Percentiles rank a stretch among this genome's conserved stretches.
phyloP scores from a whole-genome alignment of 768 basidiomycete species.

The Suillus cothurnatus region DNA sequence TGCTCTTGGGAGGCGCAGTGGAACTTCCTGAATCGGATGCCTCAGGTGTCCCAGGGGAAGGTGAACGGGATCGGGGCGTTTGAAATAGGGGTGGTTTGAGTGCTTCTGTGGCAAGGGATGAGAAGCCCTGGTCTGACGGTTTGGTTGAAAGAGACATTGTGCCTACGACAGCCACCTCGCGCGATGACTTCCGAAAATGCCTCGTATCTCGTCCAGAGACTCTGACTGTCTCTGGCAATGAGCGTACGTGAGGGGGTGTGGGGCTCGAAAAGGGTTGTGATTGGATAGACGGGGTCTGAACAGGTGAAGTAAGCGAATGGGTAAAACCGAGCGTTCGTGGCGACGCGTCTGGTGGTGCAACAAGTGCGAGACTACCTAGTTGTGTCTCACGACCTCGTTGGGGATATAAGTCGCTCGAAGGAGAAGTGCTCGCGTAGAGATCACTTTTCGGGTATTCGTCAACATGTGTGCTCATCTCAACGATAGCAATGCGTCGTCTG shows the following conservation, averaged over 20 bases:
- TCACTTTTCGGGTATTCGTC: conserved; percentile 13
- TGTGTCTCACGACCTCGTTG: conserved; percentile 43
- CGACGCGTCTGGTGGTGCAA: conserved; percentile 73
- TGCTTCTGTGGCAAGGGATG: conserved; percentile 27
- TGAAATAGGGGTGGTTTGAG: conserved; percentile 41
- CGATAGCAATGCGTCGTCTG: conserved; percentile 66
- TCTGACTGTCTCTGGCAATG: conserved; percentile 49
- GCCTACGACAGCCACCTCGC: conserved; percentile 56
- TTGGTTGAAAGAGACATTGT: conserved; percentile 35
- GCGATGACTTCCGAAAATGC: conserved; percentile 47
- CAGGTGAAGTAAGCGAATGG: conserved; percentile 53
- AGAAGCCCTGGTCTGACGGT: conserved; percentile 31
- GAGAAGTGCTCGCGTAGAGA: conserved; percentile 30
- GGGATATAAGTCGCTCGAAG: conserved; percentile 36
- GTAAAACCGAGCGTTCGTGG: conserved; percentile 52
- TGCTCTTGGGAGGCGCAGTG: conserved; percentile 19
- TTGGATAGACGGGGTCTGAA: conserved; percentile 18
- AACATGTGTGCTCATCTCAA: conserved; percentile 51
- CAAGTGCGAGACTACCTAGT: conserved; percentile 55
- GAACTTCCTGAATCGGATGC: conserved; percentile 35
- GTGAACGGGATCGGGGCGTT: conserved; percentile 38
- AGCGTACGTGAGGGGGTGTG: conserved; percentile 41
- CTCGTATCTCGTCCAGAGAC: conserved; percentile 31
- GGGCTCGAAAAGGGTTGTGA: conserved; percentile 19
- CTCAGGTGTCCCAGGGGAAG: conserved; percentile 33